Base-by-base conservation (phyloP, 75 land plant species). In the Selaginella moellendorffii region DNA sequence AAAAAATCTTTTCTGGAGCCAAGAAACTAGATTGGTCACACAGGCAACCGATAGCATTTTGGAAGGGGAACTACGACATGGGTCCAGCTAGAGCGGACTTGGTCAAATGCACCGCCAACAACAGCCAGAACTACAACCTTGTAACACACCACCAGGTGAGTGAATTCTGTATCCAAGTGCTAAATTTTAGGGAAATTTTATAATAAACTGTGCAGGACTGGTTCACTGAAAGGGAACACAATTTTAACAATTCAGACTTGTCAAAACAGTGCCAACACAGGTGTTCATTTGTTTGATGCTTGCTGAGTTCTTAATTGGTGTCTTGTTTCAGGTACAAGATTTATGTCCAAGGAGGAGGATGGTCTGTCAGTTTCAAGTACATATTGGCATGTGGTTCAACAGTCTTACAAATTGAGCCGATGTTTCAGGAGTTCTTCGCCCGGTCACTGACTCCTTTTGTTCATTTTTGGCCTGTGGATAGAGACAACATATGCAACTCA, bases 321-420 rank as follows among this genome's bases (percentile, higher is more conserved):
- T 65, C 2, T 24, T 31, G 14, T 56, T 52, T 0, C 64, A 85
- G 89, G 60, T 85, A 80, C 64, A 85, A 83, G 69, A 78, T 85
- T 27, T 85, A 85, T 62, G 65, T 80, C 0, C 85, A 82, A 72
- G 89, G 89, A 28, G 54, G 60, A 2, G 77, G 83, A 10, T 85
- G 89, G 89, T 85, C 89, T 10, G 89, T 83, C 1, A 85, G 89
- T 61, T 69, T 78, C 61, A 85, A 85, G 51, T 82, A 85, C 69
- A 83, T 85, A 23, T 30, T 85, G 12, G 89, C 83, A 1, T 85
- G 89, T 53, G 77, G 79, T 46, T 85, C 89, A 9, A 65, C 77
- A 1, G 74, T 82, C 1, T 59, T 85, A 18, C 28, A 76, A 0
- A 70, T 85, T 5, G 70, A 30, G 25, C 80, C 75, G 1, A 26